phyloP scores from a whole-genome alignment of 805 yeast genomes.

The Barnettozyma wickerhamii region DNA sequence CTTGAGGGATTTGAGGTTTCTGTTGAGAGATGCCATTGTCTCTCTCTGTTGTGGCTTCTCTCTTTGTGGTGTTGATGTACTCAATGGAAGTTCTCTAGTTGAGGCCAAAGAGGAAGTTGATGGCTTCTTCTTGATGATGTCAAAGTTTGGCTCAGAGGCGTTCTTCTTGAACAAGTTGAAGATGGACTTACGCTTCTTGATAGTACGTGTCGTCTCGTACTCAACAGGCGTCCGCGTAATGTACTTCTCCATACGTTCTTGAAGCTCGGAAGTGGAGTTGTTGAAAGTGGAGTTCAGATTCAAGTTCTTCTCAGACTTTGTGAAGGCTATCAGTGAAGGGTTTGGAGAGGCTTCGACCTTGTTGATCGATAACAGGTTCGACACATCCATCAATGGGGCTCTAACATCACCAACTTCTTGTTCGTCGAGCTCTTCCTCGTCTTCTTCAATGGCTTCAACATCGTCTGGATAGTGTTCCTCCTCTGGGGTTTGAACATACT shows the following conservation, averaged over 20 bases:
- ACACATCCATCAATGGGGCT: too few species aligned
- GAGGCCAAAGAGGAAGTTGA: constrained; percentile 1
- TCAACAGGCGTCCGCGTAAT: constrained; percentile 10
- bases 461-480: too few species aligned
- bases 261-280: constrained; percentile 10
- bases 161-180: constrained; percentile 22
- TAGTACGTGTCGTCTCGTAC: constrained; percentile 10
- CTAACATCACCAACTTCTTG: too few species aligned
- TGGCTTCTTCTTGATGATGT: constrained; percentile 21
- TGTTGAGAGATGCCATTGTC: constrained; percentile 12
- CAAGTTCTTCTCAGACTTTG: background rate
- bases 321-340: background rate
- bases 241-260: constrained; percentile 7
- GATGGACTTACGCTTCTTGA: constrained; percentile 21
- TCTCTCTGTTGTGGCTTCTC: background rate
- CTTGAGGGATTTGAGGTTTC: constrained; percentile 10
- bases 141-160: constrained; percentile 21
- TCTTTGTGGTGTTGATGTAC: background rate
- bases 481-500: too few species aligned
- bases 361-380: too few species aligned
- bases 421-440: too few species aligned
- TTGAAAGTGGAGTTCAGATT: constrained; percentile 2
- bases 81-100: background rate
- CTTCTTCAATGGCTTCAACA: too few species aligned
- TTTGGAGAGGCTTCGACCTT: background rate